Conservation (phyloP, 345 rosid genomes). For the Rubroshorea leprosula region DNA sequence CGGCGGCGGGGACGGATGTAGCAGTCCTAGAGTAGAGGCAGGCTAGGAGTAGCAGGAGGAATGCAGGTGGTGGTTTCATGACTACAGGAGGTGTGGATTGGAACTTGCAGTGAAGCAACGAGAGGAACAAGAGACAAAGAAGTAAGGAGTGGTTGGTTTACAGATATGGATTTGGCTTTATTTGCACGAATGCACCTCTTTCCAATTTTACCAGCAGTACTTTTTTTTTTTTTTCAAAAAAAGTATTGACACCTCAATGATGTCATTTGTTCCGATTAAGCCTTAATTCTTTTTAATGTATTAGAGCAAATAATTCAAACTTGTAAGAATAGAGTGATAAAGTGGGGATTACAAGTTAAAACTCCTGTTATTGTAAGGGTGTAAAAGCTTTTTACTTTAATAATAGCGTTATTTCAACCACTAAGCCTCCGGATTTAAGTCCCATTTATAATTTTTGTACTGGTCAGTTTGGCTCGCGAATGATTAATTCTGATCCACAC, state of each 20-base stretch:
- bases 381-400: too few species aligned
- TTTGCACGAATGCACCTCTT: conserved; percentile 10
- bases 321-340: too few species aligned
- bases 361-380: too few species aligned
- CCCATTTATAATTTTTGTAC: conserved; percentile 19
- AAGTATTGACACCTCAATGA: conserved; percentile 3
- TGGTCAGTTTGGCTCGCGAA: conserved; percentile 37
- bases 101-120: background rate
- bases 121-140: background rate
- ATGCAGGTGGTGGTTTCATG: conserved; percentile 35
- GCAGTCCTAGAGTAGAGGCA: conserved; percentile 22
- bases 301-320: too few species aligned
- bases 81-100: conserved; percentile 19
- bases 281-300: too few species aligned
- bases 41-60: conserved; percentile 18
- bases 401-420: conserved; percentile 61
- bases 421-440: conserved; percentile 62
- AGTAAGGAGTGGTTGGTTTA: background rate
- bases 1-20: conserved; percentile 2
- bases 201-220: too few species aligned
- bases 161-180: conserved; percentile 8
- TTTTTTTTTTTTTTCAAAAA: background rate
- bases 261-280: too few species aligned
- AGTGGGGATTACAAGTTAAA: too few species aligned
- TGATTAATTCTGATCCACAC: conserved; percentile 93